These are phyloP conservation scores for Alternaria atra DNA, from an alignment of 2,329 filamentous ascomycete genomes.

Conservation along the genomic window DNA sequence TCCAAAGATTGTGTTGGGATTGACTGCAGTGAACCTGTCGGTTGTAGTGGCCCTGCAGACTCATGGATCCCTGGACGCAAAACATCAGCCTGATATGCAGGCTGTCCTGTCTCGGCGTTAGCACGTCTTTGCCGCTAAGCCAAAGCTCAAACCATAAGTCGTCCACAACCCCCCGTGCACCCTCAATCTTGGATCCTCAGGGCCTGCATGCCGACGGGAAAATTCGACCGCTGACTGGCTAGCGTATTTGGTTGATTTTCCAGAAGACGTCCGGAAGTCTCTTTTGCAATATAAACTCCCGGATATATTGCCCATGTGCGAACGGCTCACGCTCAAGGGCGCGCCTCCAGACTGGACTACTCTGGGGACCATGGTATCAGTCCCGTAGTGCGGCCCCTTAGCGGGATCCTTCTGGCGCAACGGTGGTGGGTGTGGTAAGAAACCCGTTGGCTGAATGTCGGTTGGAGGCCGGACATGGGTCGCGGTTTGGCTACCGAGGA, in stretches of 20 bases:
- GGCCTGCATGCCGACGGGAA: slow-evolving; percentile 19
- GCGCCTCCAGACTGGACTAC: slow-evolving; percentile 25
- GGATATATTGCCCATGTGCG: slow-evolving; percentile 30
- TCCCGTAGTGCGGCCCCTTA: slow-evolving; percentile 36
- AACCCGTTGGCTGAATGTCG: slow-evolving; percentile 29
- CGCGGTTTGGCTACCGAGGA: slow-evolving; percentile 42
- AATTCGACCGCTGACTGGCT: slow-evolving; percentile 29
- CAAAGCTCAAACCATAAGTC: slow-evolving; percentile 23
- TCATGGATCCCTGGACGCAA: slow-evolving; percentile 34
- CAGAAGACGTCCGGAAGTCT: slow-evolving; percentile 23
- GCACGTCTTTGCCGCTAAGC: slow-evolving; percentile 29
- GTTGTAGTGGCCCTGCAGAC: slow-evolving; percentile 34
- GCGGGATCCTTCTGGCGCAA: slow-evolving; percentile 21
- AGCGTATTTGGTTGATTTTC: slow-evolving; percentile 27
- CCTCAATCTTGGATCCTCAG: slow-evolving; percentile 24
- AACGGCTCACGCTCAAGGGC: slow-evolving; percentile 17
- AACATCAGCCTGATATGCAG: slow-evolving; percentile 48
- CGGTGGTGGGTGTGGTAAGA: slow-evolving; percentile 12
- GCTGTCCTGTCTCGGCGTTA: slow-evolving; percentile 31
- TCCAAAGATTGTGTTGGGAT: slow-evolving; percentile 26
- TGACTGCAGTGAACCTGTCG: slow-evolving; percentile 35
- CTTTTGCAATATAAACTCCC: slow-evolving; percentile 32
- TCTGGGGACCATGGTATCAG: slow-evolving; percentile 35
- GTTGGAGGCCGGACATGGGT: slow-evolving; percentile 31
- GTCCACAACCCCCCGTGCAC: slow-evolving; percentile 21